Evolutionary conservation across 768 basidiomycete species (phyloP).

Genomic region (Rhodotorula toruloides): DNA sequence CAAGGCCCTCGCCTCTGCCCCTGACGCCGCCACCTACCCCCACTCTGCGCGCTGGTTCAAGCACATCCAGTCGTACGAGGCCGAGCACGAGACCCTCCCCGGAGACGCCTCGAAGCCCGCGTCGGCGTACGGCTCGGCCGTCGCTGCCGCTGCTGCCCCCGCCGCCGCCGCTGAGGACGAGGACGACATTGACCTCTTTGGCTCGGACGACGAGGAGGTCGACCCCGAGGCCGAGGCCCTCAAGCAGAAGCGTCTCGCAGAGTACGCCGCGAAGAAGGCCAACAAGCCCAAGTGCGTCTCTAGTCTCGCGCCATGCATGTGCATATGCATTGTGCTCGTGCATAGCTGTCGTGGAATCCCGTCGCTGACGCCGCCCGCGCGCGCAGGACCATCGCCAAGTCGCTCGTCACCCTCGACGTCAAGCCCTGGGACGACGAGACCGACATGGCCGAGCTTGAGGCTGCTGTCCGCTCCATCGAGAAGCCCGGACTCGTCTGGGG

Average conservation of each 20-base stretch:
- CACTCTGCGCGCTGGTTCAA: constrained; percentile 84
- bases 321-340: no score
- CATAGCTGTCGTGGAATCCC: background rate
- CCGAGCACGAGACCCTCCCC: constrained; percentile 70
- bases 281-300: constrained; percentile 67
- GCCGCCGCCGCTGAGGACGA: constrained; percentile 54
- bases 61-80: constrained; percentile 80
- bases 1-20: constrained; percentile 67
- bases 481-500: constrained; percentile 94
- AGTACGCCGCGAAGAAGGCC: constrained; percentile 89
- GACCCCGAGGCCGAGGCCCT: constrained; percentile 78
- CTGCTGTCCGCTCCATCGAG: constrained; percentile 74
- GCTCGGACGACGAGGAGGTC: constrained; percentile 72
- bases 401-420: constrained; percentile 94
- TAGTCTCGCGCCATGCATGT: no score
- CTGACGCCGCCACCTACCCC: constrained; percentile 62
- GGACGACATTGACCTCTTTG: constrained; percentile 80
- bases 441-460: constrained; percentile 83
- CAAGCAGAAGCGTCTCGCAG: constrained; percentile 88
- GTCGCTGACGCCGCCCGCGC: background rate
- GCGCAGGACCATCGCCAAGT: constrained; percentile 54
- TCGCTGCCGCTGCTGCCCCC: constrained; percentile 53
- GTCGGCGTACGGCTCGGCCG: constrained; percentile 59
- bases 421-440: constrained; percentile 98
- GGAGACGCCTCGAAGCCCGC: constrained; percentile 80